Conservation (phyloP, 768 basidiomycete species). For the Coprinopsis marcescibilis region DNA sequence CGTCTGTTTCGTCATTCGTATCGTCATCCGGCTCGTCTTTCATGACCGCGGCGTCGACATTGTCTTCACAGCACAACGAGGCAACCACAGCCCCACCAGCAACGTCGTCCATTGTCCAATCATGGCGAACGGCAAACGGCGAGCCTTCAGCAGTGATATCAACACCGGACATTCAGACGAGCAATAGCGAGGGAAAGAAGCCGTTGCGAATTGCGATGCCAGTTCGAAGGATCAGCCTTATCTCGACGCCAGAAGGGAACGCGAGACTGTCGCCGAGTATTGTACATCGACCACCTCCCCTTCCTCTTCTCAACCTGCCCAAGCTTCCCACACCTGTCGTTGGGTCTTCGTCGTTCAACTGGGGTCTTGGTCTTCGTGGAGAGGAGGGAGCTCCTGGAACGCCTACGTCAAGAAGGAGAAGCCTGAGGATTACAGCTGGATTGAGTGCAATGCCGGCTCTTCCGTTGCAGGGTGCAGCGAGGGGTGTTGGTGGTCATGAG, state of each 20-base stretch:
- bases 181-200: background rate
- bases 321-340: constrained; percentile 40
- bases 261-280: constrained; percentile 27
- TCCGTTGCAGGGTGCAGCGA: constrained; percentile 21
- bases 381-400: constrained; percentile 16
- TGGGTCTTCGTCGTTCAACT: constrained; percentile 15
- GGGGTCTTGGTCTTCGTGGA: constrained; percentile 12
- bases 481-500: constrained; percentile 27
- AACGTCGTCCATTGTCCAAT: background rate
- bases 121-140: constrained; percentile 1
- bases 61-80: background rate
- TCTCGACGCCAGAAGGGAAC: constrained; percentile 12
- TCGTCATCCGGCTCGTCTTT: constrained; percentile 2
- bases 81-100: background rate
- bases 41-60: background rate
- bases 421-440: constrained; percentile 28
- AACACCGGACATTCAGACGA: background rate
- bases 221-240: constrained; percentile 22
- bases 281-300: constrained; percentile 24
- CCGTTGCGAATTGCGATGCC: constrained; percentile 16
- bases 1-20: background rate
- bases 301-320: constrained; percentile 45
- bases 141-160: background rate
- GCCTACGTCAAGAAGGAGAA: constrained; percentile 12
- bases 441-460: constrained; percentile 50